Evolutionary conservation across 306 rosid species (phyloP), one percentile per base, ranked within the genome.

Genomic region (Quercus ilex): DNA sequence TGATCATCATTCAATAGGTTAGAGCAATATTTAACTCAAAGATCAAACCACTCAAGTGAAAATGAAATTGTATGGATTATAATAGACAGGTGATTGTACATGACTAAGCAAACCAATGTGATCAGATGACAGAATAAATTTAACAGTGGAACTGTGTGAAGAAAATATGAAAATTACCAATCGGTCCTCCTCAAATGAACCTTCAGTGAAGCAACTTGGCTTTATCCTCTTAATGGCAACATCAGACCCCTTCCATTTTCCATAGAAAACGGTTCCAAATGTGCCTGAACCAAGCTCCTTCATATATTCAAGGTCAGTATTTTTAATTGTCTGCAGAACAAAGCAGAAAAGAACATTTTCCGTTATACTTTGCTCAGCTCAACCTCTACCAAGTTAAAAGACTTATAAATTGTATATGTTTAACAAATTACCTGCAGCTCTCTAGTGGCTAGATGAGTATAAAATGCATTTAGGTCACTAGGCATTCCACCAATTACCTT

Each of bases 171-270:
- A 23, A 55, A 52, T 51, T 78, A 83, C 86, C 86, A 83, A 69
- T 59, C 79, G 73, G 23, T 83, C 79, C 77, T 59, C 74, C 63
- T 74, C 58, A 72, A 78, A 38, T 17, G 71, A 58, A 53, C 67
- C 74, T 65, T 51, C 86, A 69, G 57, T 58, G 55, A 83, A 78
- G 82, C 83, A 83, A 74, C 77, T 69, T 51, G 76, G 80, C 77
- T 83, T 83, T 5, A 83, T 78, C 79, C 52, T 83, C 56, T 83
- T 83, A 38, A 83, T 26, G 55, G 86, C 83, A 57, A 83, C 83
- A 69, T 74, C 76, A 51, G 83, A 78, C 3, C 86, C 83, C 83
- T 78, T 83, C 83, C 86, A 83, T 60, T 83, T 83, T 52, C 86
- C 86, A 52, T 65, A 30, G 79, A 60, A 74, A 74, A 83, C 86